Conservation (phyloP, 805 yeast species). For the Yarrowia porcina region DNA sequence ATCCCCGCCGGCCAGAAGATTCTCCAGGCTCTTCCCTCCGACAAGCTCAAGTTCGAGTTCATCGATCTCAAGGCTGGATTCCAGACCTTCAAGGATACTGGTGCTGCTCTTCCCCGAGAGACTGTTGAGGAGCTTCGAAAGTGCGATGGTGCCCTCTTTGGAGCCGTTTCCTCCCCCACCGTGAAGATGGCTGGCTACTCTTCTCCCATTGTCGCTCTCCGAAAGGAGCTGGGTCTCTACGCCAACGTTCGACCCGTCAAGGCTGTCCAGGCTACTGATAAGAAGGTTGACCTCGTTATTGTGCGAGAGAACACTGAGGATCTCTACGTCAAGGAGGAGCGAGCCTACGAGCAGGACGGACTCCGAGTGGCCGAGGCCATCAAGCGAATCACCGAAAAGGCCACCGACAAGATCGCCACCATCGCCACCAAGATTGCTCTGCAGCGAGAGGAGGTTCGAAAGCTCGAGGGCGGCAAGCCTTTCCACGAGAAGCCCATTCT, state of each 20-base stretch:
- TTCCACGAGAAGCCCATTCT: conserved; percentile 61
- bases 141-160: conserved; percentile 97
- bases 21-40: conserved; percentile 71
- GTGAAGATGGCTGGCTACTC: conserved; percentile 94
- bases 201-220: conserved; percentile 97
- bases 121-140: conserved; percentile 74
- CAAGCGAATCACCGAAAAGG: conserved; percentile 89
- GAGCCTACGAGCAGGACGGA: conserved; percentile 71
- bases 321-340: conserved; percentile 91
- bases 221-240: conserved; percentile 89
- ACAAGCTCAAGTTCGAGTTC: conserved; percentile 73
- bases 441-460: conserved; percentile 80
- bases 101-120: conserved; percentile 90
- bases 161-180: conserved; percentile 93
- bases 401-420: conserved; percentile 79
- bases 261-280: conserved; percentile 78
- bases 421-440: conserved; percentile 91
- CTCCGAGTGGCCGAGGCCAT: conserved; percentile 94
- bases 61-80: conserved; percentile 90
- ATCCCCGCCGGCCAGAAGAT: conserved; percentile 91
- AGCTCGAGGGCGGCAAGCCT: conserved; percentile 40
- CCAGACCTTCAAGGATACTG: conserved; percentile 90
- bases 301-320: conserved; percentile 99
- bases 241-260: conserved; percentile 98
- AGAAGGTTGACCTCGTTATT: conserved; percentile 94